Conservation (phyloP, 2,329 filamentous ascomycete genomes). For the Sarocladiaceae sp. region DNA sequence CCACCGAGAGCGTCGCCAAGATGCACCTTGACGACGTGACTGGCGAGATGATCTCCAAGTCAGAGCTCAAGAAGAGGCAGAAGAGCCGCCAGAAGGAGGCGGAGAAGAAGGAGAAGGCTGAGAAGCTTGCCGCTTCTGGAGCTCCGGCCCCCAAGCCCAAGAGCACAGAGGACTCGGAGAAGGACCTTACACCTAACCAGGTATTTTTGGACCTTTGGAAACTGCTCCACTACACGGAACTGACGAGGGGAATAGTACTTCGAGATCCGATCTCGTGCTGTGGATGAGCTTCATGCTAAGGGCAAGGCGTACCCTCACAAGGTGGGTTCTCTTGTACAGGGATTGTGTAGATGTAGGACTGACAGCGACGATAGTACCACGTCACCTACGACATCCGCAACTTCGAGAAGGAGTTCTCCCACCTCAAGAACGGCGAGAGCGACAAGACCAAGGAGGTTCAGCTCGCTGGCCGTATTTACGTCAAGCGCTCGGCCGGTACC, state of each 20-base stretch:
- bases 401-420: constrained; percentile 72
- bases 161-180: constrained; percentile 59
- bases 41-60: constrained; percentile 81
- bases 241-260: constrained; percentile 59
- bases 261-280: constrained; percentile 82
- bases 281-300: constrained; percentile 45
- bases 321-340: constrained; percentile 22
- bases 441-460: constrained; percentile 70
- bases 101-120: constrained; percentile 83
- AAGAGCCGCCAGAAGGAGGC: constrained; percentile 86
- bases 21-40: constrained; percentile 89
- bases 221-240: neutral
- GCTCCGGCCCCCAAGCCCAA: constrained; percentile 50
- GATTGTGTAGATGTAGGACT: neutral
- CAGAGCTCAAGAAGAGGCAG: constrained; percentile 89
- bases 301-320: constrained; percentile 74
- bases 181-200: constrained; percentile 54
- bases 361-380: constrained; percentile 53
- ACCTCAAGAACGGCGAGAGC: constrained; percentile 84
- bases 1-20: constrained; percentile 59
- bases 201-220: constrained; percentile 14
- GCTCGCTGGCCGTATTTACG: constrained; percentile 84
- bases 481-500: constrained; percentile 73
- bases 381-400: constrained; percentile 77
- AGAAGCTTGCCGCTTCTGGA: constrained; percentile 74